phyloP scores from a whole-genome alignment of 1,284 basidiomycete species.

The Boletus nobilissimus region DNA sequence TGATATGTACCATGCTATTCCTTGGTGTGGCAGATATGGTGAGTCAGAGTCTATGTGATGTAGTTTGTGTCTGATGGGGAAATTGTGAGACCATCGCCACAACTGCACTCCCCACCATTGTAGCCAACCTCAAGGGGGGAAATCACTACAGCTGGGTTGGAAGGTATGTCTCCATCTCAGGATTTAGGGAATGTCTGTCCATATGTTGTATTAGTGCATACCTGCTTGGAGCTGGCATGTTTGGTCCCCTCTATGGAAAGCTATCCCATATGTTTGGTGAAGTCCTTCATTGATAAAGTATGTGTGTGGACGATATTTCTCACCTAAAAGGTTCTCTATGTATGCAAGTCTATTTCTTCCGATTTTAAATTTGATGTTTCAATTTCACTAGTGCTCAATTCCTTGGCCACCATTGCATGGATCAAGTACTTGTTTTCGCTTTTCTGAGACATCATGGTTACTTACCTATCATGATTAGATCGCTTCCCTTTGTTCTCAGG shows the following conservation, averaged over 20 bases:
- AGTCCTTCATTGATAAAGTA: not conserved
- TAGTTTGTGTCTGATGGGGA: not conserved
- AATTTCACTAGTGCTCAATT: constrained; percentile 15
- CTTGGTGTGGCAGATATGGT: constrained; percentile 68
- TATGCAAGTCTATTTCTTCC: not conserved
- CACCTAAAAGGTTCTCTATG: constrained; percentile 31
- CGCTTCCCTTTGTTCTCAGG: too few relatives aligned
- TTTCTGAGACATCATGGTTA: not conserved
- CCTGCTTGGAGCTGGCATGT: constrained; percentile 71
- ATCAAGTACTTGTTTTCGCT: constrained; percentile 14
- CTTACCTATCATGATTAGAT: constrained; percentile 51
- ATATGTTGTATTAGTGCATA: constrained; percentile 63
- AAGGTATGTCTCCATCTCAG: constrained; percentile 55
- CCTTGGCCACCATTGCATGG: constrained; percentile 24
- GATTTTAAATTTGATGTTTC: not conserved
- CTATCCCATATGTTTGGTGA: constrained; percentile 67
- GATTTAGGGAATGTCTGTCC: constrained; percentile 31
- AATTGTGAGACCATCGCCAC: constrained; percentile 73
- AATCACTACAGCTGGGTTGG: constrained; percentile 80
- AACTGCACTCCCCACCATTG: constrained; percentile 81
- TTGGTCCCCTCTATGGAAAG: constrained; percentile 81
- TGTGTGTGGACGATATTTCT: constrained; percentile 34
- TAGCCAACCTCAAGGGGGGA: constrained; percentile 72
- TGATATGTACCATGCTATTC: constrained; percentile 65
- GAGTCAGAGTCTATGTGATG: constrained; percentile 6